Evolutionary conservation across 2,329 filamentous ascomycete species (phyloP), one percentile per base, ranked within the genome.

Genomic region (Aspergillus proliferans): DNA sequence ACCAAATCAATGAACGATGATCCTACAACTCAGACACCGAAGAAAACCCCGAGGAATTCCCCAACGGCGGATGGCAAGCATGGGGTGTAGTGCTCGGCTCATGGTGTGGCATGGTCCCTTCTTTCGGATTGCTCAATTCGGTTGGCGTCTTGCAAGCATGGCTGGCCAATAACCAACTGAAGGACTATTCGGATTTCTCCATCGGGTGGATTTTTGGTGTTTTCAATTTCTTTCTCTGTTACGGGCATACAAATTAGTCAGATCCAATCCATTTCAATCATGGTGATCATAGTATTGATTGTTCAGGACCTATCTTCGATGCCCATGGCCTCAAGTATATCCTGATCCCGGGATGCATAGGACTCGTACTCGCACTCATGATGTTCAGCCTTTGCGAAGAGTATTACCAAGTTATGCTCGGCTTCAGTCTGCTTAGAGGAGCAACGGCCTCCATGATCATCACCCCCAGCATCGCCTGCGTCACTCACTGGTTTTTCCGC

Each of bases 371-470:
- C 24, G 56, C 59, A 1, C 44, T 67, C 10, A 59, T 68, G 50
- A 56, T 58, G 15, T 56, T 67, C 46, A 64, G 63, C 40, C 43
- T 63, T 2, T 60, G 56, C 33, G 52, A 50, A 44, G 46, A 60
- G 41, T 63, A 61, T 36, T 63, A 57, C 45, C 61, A 61, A 14
- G 54, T 61, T n/a, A 52, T 63, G 21, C 58, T 62, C 2, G 53
- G 44, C 2, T 53, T 58, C 15, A 47, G 55, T 8, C 42, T 62
- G 15, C 45, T 60, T 12, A 54, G 53, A 14, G 59, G 59, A 8
- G 48, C 58, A 12, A 45, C 48, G 8, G 48, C 49, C 8, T 53
- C 49, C 6, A 45, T 55, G n/a, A 18, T 62, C 3, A 56, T 60
- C 33, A 59, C 60, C 4, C 61, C 62, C 2, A 49, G 47, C 15